A percentile compares a stretch with the other conserved stretches of the same genome.
Evolutionary conservation across 2,329 filamentous ascomycete genomes (phyloP).

Genomic region (Xylariaceae sp.): DNA sequence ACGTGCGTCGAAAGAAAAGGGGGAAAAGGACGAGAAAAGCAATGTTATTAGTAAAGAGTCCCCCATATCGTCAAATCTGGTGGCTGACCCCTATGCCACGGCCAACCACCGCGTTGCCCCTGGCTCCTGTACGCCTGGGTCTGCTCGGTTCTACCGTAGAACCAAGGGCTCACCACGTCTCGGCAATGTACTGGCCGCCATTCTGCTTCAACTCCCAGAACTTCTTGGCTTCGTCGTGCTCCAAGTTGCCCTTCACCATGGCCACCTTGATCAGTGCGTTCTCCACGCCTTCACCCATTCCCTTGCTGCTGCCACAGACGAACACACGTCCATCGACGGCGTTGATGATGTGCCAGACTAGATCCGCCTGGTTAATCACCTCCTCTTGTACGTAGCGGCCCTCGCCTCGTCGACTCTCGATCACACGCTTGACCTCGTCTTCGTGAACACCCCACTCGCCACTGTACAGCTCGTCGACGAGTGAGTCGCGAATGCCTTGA

Average conservation of each 20-base stretch:
- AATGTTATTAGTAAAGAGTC: neutral
- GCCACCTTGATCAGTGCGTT: slow-evolving; percentile 81
- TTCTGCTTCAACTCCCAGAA: slow-evolving; percentile 94
- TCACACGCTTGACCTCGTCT: slow-evolving; percentile 75
- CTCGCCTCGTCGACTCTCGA: slow-evolving; percentile 69
- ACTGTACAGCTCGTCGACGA: slow-evolving; percentile 92
- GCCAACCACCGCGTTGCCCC: neutral
- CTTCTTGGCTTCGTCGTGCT: slow-evolving; percentile 70
- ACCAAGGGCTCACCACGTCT: slow-evolving; percentile 51
- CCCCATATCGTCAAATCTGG: neutral
- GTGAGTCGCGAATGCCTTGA: slow-evolving; percentile 56
- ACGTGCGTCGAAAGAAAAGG: neutral
- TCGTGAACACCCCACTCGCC: slow-evolving; percentile 96
- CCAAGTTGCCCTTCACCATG: slow-evolving; percentile 86
- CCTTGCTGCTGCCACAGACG: slow-evolving; percentile 89
- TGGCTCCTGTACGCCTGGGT: neutral
- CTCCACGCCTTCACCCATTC: slow-evolving; percentile 97
- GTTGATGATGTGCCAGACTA: slow-evolving; percentile 99
- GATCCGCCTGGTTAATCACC: slow-evolving; percentile 80
- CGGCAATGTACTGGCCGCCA: slow-evolving; percentile 91
- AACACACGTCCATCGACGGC: slow-evolving; percentile 93
- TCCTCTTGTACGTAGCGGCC: slow-evolving; percentile 96
- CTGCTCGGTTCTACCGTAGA: neutral
- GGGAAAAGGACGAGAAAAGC: too few species aligned
- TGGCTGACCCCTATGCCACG: neutral